Base-by-base conservation (phyloP, 129 eudicot genomes). In the Deinandra increscens region DNA sequence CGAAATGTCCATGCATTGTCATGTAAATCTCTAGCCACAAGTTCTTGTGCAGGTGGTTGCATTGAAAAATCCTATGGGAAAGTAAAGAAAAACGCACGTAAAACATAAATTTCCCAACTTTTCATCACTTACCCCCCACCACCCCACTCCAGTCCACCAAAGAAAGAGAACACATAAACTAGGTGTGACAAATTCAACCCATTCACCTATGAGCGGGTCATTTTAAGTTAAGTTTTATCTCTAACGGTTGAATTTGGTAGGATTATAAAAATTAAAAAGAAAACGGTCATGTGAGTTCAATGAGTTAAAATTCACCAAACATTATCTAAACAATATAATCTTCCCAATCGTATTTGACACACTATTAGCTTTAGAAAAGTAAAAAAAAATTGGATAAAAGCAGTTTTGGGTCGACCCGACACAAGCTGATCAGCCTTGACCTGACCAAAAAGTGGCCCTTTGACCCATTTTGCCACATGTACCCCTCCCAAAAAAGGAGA, bases 1-100 rank as follows among this genome's bases (percentile, higher is more conserved):
- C 98, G 95, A 69, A 93, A 93, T 1, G 91, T 93, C 98, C 98
- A 93, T 39, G 66, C 71, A 59, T 53, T 89, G 45, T 93, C 96
- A 72, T 93, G 98, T 79, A 93, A 70, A 82, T 93, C 98, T 70
- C 90, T 81, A 41, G 98, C 98, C 67, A 78, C 79, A 18, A 93
- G 88, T 82, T 93, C 98, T 81, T 89, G 98, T 33, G 96, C 95
- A 66, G 98, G 96, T 46, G 98, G 98, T 85, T 93, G 98, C 96
- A 86, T 86, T 6, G 89, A 51, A 76, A 81, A 93, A 75, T 93
- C 98, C 98, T 93, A 64, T 0, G 22, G 17, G 14, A 3, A 39
- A 66, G 36, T 49, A 7, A 12, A 46, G n/a, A 20, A n/a, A 63
- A 38, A 4, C 9, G 38, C 15, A 70, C 41, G 42, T 43, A 60